phyloP scores from a whole-genome alignment of 2,329 filamentous ascomycete species.

The Coniochaeta hoffmannii region DNA sequence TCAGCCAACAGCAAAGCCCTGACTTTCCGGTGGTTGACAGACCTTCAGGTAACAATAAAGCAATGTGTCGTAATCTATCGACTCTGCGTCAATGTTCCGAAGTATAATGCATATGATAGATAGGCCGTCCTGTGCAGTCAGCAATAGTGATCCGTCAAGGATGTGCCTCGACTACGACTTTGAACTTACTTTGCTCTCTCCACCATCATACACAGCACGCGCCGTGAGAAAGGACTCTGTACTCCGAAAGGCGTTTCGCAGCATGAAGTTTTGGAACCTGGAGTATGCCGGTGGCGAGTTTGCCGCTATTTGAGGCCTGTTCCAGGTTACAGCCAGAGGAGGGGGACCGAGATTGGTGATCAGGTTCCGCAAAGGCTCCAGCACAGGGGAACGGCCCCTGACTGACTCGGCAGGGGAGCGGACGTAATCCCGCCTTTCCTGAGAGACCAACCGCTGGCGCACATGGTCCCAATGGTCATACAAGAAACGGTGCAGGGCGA shows the following conservation, averaged over 20 bases:
- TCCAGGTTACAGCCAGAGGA: conserved; percentile 62
- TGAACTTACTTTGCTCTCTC: conserved; percentile 53
- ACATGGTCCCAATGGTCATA: conserved; percentile 69
- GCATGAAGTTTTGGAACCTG: conserved; percentile 66
- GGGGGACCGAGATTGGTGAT: conserved; percentile 61
- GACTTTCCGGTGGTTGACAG: conserved; percentile 8
- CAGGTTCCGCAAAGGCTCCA: conserved; percentile 53
- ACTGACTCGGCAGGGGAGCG: conserved; percentile 46
- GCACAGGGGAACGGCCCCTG: conserved; percentile 45
- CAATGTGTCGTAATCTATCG: conserved; percentile 57
- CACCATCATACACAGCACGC: conserved; percentile 62
- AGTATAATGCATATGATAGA: conserved; percentile 64
- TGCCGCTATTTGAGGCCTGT: conserved; percentile 55
- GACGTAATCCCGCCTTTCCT: conserved; percentile 50
- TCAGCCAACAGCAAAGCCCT: neutral
- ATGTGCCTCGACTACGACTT: neutral
- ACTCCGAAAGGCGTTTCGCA: conserved; percentile 58
- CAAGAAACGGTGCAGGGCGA: conserved; percentile 59
- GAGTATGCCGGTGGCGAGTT: conserved; percentile 60
- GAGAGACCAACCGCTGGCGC: conserved; percentile 53
- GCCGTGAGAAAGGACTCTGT: conserved; percentile 58
- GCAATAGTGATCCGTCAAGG: neutral
- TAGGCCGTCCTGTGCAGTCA: conserved; percentile 45
- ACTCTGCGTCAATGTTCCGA: conserved; percentile 58
- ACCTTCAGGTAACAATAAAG: conserved; percentile 63